Conservation (phyloP, 2,329 filamentous ascomycete species). For the Aciculosporium take region DNA sequence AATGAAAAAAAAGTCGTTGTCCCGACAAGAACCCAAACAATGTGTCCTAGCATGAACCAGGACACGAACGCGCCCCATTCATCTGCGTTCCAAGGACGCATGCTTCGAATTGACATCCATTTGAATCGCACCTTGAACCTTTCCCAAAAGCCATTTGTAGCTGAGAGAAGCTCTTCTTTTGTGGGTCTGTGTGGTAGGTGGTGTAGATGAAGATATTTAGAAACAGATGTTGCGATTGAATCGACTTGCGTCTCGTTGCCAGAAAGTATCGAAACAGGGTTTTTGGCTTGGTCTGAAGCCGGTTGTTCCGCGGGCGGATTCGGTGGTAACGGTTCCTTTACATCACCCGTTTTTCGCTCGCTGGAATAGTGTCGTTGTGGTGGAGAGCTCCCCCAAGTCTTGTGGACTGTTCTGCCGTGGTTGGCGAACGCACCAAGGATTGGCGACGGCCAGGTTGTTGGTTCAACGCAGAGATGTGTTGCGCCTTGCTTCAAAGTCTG, state of each 20-base stretch:
- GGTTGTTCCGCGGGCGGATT: not conserved
- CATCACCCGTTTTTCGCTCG: not conserved
- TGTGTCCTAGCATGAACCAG: slow-evolving; percentile 85
- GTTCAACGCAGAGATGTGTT: not conserved
- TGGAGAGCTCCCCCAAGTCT: not conserved
- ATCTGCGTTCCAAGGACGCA: slow-evolving; percentile 85
- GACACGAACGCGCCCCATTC: slow-evolving; percentile 91
- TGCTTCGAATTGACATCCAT: slow-evolving; percentile 91
- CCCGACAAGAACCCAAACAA: slow-evolving; percentile 90
- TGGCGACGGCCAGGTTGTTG: not conserved
- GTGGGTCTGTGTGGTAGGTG: slow-evolving; percentile 78
- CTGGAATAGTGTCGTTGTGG: not conserved
- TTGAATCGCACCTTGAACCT: slow-evolving; percentile 86
- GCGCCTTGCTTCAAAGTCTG: not conserved
- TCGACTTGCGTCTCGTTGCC: slow-evolving; percentile 16
- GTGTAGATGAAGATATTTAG: slow-evolving; percentile 45
- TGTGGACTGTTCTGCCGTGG: not conserved
- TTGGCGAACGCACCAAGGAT: not conserved
- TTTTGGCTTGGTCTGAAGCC: not conserved
- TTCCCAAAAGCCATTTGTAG: slow-evolving; percentile 86
- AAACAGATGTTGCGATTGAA: slow-evolving; percentile 36
- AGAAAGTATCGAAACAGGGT: slow-evolving; percentile 5
- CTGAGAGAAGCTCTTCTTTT: slow-evolving; percentile 83
- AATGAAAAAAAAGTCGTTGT: slow-evolving; percentile 96
- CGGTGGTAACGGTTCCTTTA: not conserved